Percentiles rank a stretch among this genome's conserved stretches.
Evolutionary conservation across 345 rosid species (phyloP).

Genomic region (Dipteronia sinensis): DNA sequence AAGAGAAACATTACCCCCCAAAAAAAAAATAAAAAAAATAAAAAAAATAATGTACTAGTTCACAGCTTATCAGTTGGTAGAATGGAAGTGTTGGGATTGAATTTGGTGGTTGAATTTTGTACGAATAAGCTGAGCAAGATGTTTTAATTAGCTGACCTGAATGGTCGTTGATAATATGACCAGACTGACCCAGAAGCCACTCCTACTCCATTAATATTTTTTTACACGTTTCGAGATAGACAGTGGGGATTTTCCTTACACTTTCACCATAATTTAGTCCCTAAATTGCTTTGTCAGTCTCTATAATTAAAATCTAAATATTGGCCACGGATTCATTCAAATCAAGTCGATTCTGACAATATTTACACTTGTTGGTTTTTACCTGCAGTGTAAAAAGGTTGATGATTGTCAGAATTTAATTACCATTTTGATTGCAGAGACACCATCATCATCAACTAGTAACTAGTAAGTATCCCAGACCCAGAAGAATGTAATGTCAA

Average conservation of each 20-base stretch:
- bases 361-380: not conserved
- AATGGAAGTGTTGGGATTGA: not conserved
- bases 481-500: conserved; percentile 5
- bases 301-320: no score
- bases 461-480: no score
- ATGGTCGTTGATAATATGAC: not conserved
- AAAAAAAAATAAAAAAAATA: no score
- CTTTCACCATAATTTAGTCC: not conserved
- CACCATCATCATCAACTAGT: not conserved
- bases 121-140: not conserved
- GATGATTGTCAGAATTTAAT: not conserved
- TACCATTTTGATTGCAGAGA: not conserved
- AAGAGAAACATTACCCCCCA: no score
- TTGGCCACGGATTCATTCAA: not conserved
- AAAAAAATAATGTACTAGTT: not conserved
- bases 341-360: not conserved
- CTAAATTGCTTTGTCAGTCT: not conserved
- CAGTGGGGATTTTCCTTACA: not conserved
- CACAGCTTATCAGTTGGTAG: no score
- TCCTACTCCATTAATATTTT: not conserved
- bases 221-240: not conserved
- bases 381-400: not conserved
- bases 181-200: not conserved
- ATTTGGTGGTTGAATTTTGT: conserved; percentile 4
- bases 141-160: not conserved